A percentile compares a stretch with the other conserved stretches of the same genome.
Evolutionary conservation across 2,329 filamentous ascomycete genomes (phyloP).

Genomic region (Tolypocladium amazonense): DNA sequence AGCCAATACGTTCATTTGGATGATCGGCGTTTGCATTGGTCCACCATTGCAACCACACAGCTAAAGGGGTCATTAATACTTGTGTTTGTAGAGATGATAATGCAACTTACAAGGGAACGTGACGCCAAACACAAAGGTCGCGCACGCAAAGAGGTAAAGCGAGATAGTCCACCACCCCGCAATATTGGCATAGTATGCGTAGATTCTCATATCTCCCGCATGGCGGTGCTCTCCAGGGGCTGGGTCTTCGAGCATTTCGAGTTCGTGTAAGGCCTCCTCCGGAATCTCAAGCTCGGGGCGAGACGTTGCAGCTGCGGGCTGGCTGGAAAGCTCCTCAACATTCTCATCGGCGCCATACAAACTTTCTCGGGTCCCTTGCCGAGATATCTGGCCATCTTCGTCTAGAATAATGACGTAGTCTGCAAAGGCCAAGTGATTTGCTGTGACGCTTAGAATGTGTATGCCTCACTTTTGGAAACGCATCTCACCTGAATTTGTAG

Average conservation of each 20-base stretch:
- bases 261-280: constrained; percentile 7
- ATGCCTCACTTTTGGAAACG: neutral
- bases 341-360: constrained; percentile 3
- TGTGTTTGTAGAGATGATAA: neutral
- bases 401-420: constrained; percentile 13
- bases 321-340: constrained; percentile 1
- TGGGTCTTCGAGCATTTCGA: constrained; percentile 7
- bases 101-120: constrained; percentile 9
- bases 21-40: constrained; percentile 8
- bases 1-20: constrained; percentile 8
- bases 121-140: constrained; percentile 9
- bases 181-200: constrained; percentile 9
- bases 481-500: constrained; percentile 14
- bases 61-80: neutral
- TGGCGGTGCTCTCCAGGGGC: constrained; percentile 2
- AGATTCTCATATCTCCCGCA: constrained; percentile 8
- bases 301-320: neutral
- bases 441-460: constrained; percentile 3
- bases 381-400: constrained; percentile 9
- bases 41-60: constrained; percentile 15
- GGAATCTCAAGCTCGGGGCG: constrained; percentile 5
- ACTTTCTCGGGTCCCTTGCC: constrained; percentile 9
- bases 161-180: constrained; percentile 5
- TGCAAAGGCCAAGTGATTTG: constrained; percentile 10
- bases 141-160: constrained; percentile 9